Evolutionary conservation across 495 filamentous ascomycete species (phyloP).

Genomic region (Echria macrotheca): DNA sequence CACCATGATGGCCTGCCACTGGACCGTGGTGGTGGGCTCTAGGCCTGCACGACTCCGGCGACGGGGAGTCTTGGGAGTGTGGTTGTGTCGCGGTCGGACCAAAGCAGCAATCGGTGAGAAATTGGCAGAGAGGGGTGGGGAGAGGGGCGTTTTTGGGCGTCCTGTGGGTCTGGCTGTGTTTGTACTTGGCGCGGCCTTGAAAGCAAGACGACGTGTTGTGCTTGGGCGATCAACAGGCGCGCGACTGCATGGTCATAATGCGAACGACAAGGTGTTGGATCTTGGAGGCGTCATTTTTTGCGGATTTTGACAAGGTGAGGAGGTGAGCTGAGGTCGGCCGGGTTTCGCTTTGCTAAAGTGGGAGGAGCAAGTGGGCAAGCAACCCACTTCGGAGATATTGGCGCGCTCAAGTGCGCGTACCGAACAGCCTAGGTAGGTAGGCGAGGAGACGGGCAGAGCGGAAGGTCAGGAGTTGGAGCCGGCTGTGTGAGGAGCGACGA

Average conservation of each 20-base stretch:
- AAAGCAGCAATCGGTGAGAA: constrained; percentile 10
- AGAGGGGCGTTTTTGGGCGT: not conserved
- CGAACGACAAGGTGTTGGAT: constrained; percentile 13
- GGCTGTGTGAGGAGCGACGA: constrained; percentile 15
- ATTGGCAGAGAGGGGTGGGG: not conserved
- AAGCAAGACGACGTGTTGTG: not conserved
- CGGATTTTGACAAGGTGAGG: constrained; percentile 13
- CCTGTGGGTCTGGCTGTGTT: constrained; percentile 6
- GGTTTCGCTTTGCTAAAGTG: no score
- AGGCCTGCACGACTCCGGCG: constrained; percentile 3
- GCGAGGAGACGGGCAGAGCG: constrained; percentile 12
- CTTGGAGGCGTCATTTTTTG: constrained; percentile 23
- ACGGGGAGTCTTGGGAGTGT: constrained; percentile 10
- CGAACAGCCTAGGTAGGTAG: constrained; percentile 4
- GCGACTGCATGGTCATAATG: constrained; percentile 24
- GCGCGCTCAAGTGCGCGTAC: not conserved
- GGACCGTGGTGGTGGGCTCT: constrained; percentile 6
- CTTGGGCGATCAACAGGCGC: constrained; percentile 22
- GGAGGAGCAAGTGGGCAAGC: not conserved
- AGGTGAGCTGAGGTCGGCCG: not conserved
- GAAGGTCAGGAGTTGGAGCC: constrained; percentile 1
- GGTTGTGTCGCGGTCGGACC: constrained; percentile 3
- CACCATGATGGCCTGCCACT: constrained; percentile 23
- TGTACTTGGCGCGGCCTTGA: constrained; percentile 11
- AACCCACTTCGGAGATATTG: not conserved